Evolutionary conservation across 495 filamentous ascomycete genomes (phyloP), one percentile per base, ranked within the genome.

Genomic region (Podospora australis): DNA sequence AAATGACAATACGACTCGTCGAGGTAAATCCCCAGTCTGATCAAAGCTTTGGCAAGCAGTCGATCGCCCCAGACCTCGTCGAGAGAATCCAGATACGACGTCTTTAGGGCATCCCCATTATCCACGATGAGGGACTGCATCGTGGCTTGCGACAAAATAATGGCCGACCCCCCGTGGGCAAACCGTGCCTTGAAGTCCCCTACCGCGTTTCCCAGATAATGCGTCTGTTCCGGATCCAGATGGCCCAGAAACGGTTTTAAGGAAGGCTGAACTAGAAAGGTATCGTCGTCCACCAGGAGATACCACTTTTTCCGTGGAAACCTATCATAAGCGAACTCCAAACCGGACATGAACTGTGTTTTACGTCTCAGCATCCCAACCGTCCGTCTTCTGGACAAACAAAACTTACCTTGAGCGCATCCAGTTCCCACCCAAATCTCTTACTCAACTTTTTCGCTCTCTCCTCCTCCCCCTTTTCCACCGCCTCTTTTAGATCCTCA

Each of bases 201-300:
- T 2, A 74, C 70, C 2, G 70, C 67, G 40, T 72, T 75, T n/a
- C 72, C 72, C n/a, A 75, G 48, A 50, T 71, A 74, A 19, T 72
- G 60, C 13, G 68, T 63, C n/a, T 58, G 35, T 4, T 48, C 20
- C 9, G 65, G 59, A 46, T 73, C 62, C 41, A 75, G 56, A 38
- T 72, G 67, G 9, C 53, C 56, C 0, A 75, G 58, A 4, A 75
- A 48, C 1, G 65, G 52, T 16, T 52, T 44, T 19, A 75, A 32
- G 6, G 71, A 68, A 8, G 67, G 58, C 34, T 67, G 67, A 23
- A 73, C 56, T 25, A 75, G 40, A 41, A 67, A 74, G 8, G 71
- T 74, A 54, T 75, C 72, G 44, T 75, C 72, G 46, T 75, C 72
- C 1, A 66, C 38, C 43, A 74, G 59, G 44, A 74, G 45, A 45